Base-by-base conservation (phyloP, 1,284 basidiomycete species). In the Wolfiporia cocos region DNA sequence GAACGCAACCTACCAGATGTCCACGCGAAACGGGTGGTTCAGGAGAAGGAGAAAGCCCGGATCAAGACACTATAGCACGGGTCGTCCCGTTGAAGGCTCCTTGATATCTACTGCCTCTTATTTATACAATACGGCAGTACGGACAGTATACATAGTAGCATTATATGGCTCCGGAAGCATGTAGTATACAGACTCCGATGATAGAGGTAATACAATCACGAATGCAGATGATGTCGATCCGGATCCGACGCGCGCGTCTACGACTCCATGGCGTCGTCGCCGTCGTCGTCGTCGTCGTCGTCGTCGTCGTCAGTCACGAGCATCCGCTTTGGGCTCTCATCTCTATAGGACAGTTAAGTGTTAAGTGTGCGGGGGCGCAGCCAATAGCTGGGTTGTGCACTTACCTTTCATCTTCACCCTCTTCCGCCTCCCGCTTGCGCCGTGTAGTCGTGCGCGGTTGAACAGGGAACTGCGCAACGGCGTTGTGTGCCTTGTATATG, bases 31-130 rank as follows among this genome's bases (percentile, higher is more conserved):
- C 74, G 77, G 17, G 81, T 90, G 21, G 66, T 86, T 20, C 74
- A 83, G 50, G 87, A 90, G 60, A 84, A 86, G 57, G 83, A 89
- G 63, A 88, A 81, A 62, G 82, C 85, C 23, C 80, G 78, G 55
- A 75, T 90, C 57, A 91, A 90, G 62, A 75, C 77, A 42, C 61
- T 91, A 49, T 90, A 74, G 49, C 21, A 37, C 30, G 18, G 12
- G 7, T 24, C n/a, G n/a, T n/a, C n/a, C n/a, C n/a, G n/a, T n/a
- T n/a, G n/a, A n/a, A n/a, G n/a, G n/a, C n/a, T n/a, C n/a, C n/a
- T n/a, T n/a, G n/a, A n/a, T n/a, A n/a, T n/a, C n/a, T n/a, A n/a
- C n/a, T n/a, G n/a, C n/a, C n/a, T n/a, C 14, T 11, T 4, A 21
- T 22, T 18, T 29, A 41, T 30, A 42, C 40, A 42, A 42, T 17